Percentiles rank a stretch among this genome's conserved stretches.
These are phyloP conservation scores for Blastobotrys proliferans DNA, from an alignment of 1,139 yeast species.

Conservation along the genomic window DNA sequence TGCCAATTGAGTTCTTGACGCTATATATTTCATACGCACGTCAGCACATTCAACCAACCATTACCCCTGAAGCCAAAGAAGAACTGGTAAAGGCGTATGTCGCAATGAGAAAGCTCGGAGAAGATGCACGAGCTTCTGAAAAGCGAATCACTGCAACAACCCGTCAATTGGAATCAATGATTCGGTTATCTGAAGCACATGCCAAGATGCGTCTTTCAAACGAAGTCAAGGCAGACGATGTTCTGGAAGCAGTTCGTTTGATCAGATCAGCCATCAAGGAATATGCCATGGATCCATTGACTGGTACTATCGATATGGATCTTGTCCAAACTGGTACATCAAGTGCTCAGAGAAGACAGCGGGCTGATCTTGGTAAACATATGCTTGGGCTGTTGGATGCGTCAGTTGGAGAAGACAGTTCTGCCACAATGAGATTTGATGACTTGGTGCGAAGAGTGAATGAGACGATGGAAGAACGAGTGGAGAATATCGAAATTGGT, in stretches of 20 bases:
- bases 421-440: conserved; percentile 46
- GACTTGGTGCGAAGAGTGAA: conserved; percentile 61
- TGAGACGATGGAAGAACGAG: conserved; percentile 62
- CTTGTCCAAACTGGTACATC: conserved; percentile 95
- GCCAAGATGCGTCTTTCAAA: conserved; percentile 88
- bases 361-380: conserved; percentile 67
- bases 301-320: conserved; percentile 97
- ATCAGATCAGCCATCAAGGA: conserved; percentile 93
- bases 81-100: conserved; percentile 90
- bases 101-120: conserved; percentile 91
- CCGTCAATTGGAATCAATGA: conserved; percentile 93
- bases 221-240: conserved; percentile 72
- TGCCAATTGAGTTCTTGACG: conserved; percentile 85
- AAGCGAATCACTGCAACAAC: conserved; percentile 97
- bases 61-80: conserved; percentile 75
- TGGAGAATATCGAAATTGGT: conserved; percentile 67
- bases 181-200: conserved; percentile 91
- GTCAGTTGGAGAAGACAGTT: conserved; percentile 38
- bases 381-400: conserved; percentile 61
- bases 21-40: conserved; percentile 89
- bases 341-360: conserved; percentile 74
- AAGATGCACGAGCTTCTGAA: conserved; percentile 80
- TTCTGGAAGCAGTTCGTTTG: conserved; percentile 88
- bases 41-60: conserved; percentile 70
- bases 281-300: conserved; percentile 95